phyloP scores from a whole-genome alignment of 495 filamentous ascomycete species.

The Neurospora tetrasperma region DNA sequence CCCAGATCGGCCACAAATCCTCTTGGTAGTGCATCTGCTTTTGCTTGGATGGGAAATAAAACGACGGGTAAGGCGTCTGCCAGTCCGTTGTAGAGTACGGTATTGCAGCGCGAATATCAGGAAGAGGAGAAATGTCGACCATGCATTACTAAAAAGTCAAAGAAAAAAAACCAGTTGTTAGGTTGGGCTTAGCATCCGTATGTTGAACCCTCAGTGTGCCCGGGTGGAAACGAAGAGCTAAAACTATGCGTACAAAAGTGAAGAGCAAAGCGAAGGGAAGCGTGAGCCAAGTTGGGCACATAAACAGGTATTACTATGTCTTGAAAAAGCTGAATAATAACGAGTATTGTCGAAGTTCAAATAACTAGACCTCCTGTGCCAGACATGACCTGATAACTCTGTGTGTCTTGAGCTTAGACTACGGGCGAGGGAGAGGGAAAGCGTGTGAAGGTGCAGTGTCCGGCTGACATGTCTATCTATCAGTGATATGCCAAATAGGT shows the following conservation, averaged over 20 bases:
- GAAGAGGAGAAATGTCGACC: neutral
- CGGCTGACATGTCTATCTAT: neutral
- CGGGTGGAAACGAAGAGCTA: neutral
- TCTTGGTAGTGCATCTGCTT: constrained; percentile 85
- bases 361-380: neutral
- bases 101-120: neutral
- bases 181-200: neutral
- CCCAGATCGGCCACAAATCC: constrained; percentile 56
- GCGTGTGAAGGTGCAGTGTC: neutral
- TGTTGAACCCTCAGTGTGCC: neutral
- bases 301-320: neutral
- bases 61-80: neutral
- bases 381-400: neutral
- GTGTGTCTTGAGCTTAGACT: neutral
- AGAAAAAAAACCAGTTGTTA: neutral
- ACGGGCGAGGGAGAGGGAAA: neutral
- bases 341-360: neutral
- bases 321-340: neutral
- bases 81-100: neutral
- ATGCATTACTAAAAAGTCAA: neutral
- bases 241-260: neutral
- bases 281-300: neutral
- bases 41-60: constrained; percentile 61
- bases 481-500: neutral
- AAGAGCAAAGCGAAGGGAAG: neutral